Base-by-base conservation (phyloP, 495 filamentous ascomycete genomes). In the Aspergillus nidulans region DNA sequence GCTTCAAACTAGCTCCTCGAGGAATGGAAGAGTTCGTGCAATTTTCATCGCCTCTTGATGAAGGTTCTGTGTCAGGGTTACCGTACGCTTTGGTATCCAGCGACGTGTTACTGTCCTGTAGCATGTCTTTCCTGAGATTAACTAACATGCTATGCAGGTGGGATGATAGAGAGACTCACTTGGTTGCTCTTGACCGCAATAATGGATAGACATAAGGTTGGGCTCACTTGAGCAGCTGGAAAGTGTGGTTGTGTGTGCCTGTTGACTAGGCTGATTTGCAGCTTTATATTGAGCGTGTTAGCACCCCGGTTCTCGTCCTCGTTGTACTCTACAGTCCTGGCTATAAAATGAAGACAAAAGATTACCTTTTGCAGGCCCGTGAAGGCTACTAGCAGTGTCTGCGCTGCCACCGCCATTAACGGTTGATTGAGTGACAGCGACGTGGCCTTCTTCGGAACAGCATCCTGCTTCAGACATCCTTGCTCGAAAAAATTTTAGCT, bases 1-100 rank as follows among this genome's bases (percentile, higher is more conserved):
- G 45, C 19, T 39, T 55, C 5, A 21, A 24, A 13, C 28, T 28
- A 20, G 39, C 36, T 43, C 9, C 42, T 13, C 53, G 53, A 23
- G 61, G 57, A 19, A 59, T 49, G 8, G 41, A 32, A 1, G 55
- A 57, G 42, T 21, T 23, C n/a, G 25, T 5, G 8, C 10, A 43
- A n/a, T 56, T 36, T 24, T 39, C 53, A 9, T 24, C 36, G 2
- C 25, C 32, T 24, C 30, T 41, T 1, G 20, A 10, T n/a, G 43
- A 23, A 21, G 45, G 18, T 8, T 49, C 24, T 2, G 44, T 13
- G 10, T 12, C 18, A 3, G 40, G 0, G 25, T 23, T 40, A 15
- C 15, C 15, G n/a, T 40, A 20, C 1, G 18, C 16, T 39, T 32
- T 8, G 13, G 18, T 16, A 10, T 8, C 34, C n/a, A 48, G 8